These are phyloP conservation scores for Jatropha podagrica DNA, from an alignment of 441 rosid species.

Conservation along the genomic window DNA sequence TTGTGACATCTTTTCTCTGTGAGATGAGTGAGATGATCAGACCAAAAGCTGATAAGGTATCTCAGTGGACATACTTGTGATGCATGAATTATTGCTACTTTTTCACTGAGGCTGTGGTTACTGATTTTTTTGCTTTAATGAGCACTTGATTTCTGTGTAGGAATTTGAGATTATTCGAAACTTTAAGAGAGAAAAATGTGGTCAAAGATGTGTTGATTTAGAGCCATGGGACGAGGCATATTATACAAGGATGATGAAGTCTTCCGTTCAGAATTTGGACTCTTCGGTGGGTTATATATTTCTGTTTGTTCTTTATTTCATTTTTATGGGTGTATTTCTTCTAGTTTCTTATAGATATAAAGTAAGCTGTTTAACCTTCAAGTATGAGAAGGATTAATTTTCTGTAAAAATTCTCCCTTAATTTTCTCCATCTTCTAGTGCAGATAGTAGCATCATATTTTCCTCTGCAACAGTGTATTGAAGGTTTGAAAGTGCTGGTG, in stretches of 20 bases:
- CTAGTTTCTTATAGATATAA: background rate
- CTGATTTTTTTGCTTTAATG: constrained; percentile 19
- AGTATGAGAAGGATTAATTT: background rate
- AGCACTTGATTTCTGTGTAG: constrained; percentile 37
- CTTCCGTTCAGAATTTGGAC: constrained; percentile 66
- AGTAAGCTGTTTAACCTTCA: constrained; percentile 1
- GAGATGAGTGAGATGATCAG: constrained; percentile 79
- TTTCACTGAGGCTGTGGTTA: constrained; percentile 16
- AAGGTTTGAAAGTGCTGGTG: constrained; percentile 78
- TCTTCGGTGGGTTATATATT: constrained; percentile 55
- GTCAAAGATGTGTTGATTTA: constrained; percentile 52
- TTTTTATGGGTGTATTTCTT: constrained; percentile 1
- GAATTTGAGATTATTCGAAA: constrained; percentile 64
- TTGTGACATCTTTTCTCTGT: constrained; percentile 70
- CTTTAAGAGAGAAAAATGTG: constrained; percentile 64
- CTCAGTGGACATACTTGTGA: constrained; percentile 8
- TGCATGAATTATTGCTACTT: constrained; percentile 3
- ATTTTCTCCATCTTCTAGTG: constrained; percentile 10
- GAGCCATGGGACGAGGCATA: constrained; percentile 98
- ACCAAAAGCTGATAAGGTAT: constrained; percentile 84
- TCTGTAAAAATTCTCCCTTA: constrained; percentile 3
- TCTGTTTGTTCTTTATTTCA: constrained; percentile 17
- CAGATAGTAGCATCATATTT: constrained; percentile 94
- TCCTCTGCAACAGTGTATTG: constrained; percentile 79
- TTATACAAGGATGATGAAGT: constrained; percentile 81